phyloP scores from a whole-genome alignment of 345 rosid genomes.

The Gossypium raimondii region DNA sequence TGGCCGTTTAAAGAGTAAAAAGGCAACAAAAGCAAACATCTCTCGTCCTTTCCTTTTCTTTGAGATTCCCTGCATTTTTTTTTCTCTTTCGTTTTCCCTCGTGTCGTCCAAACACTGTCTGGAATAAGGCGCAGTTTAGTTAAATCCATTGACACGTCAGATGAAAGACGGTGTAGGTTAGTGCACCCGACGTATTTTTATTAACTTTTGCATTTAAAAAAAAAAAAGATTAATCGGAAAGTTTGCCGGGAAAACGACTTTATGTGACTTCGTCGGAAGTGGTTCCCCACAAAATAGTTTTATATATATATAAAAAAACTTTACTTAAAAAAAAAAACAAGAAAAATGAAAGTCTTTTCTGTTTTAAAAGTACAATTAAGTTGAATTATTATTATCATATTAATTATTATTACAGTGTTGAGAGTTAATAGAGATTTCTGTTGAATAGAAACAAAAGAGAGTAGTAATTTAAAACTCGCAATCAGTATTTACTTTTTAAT shows the following conservation, averaged over 20 bases:
- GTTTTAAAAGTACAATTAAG: background rate
- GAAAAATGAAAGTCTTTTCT: background rate
- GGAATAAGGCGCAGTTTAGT: background rate
- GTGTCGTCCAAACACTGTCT: background rate
- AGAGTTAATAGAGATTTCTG: background rate
- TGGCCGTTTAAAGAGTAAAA: background rate
- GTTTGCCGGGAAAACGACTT: background rate
- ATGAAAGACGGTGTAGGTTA: background rate
- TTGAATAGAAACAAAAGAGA: background rate
- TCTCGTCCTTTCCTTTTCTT: slow-evolving; percentile 3
- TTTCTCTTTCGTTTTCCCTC: background rate
- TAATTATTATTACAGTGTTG: background rate
- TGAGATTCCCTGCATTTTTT: slow-evolving; percentile 3
- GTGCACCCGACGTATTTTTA: background rate
- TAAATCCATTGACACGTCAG: background rate
- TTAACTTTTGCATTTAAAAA: background rate
- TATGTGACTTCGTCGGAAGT: background rate
- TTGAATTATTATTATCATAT: background rate
- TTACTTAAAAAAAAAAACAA: background rate
- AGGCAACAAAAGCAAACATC: slow-evolving; percentile 1
- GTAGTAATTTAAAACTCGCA: no score
- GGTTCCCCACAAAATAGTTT: background rate
- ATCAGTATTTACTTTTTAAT: no score
- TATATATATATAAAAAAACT: background rate
- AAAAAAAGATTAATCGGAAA: background rate